Evolutionary conservation across 2,329 filamentous ascomycete genomes (phyloP), one percentile per base, ranked within the genome.

Genomic region (Stagonosporopsis rhizophila): DNA sequence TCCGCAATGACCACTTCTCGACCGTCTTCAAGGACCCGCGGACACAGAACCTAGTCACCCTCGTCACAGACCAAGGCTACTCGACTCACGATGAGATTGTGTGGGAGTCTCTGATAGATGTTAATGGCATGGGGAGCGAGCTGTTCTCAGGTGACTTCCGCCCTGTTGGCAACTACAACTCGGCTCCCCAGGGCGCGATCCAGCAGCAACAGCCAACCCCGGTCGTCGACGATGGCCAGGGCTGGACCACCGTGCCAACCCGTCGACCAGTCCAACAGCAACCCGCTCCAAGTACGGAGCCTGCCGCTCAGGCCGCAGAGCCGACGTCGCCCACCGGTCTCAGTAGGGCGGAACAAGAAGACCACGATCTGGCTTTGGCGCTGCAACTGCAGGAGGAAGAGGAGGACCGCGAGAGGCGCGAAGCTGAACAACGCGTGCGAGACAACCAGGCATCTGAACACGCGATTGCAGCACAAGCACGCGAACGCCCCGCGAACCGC

Each of bases 1-100:
- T 99, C 79, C 87, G 95, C 23, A 99, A 99, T 68, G 94, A 99
- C 70, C 95, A 99, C 73, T 99, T 99, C 71, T 92, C 92, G 38
- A 98, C 94, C 0, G 76, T 99, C 0, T 96, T 96, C 76, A 91
- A 93, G 58, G 92, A 98, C 66, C 92, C 94, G 0, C 80, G 87
- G 40, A 91, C 88, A 0, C 82, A 86, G 37, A 84, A 90, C 62
- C 82, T 98, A 1, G 85, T 94, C 61, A 92, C 90, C 0, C 80
- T 99, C 3, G 92, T 99, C 14, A 98, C 95, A 0, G 95, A 99
- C 72, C 90, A 92, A 23, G 95, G 95, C 0, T 99, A 96, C 70
- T 88, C 89, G 11, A 85, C 83, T 9, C 92, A 97, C 65, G 89
- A 92, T 15, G 94, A 98, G 72, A 87, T 99, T 12, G 91, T 99